These are phyloP conservation scores for Tylopilus rubrobrunneus DNA, from an alignment of 768 basidiomycete genomes.

Conservation along the genomic window DNA sequence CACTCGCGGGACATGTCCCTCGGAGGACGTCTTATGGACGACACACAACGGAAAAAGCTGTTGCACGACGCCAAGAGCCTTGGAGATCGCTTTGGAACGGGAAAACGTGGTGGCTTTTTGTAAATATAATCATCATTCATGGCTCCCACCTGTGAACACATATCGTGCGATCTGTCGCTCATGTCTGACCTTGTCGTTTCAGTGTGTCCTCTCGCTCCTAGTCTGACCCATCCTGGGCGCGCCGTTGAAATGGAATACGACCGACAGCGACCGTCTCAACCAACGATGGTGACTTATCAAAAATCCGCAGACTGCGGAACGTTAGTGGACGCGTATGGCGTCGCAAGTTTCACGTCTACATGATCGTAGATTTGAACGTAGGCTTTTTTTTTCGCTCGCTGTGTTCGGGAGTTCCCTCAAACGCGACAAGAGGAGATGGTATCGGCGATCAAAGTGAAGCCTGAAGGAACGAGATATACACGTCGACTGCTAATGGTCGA, in stretches of 20 bases:
- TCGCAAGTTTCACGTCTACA: slow-evolving; percentile 14
- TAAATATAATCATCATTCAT: slow-evolving; percentile 19
- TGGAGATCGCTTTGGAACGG: slow-evolving; percentile 78
- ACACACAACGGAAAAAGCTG: slow-evolving; percentile 70
- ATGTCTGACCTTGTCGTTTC: too few relatives aligned
- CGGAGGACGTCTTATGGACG: slow-evolving; percentile 87
- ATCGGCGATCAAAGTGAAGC: slow-evolving; percentile 3
- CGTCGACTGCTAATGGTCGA: not conserved
- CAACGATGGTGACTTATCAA: not conserved
- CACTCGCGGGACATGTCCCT: slow-evolving; percentile 86
- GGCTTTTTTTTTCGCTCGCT: not conserved
- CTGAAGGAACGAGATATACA: not conserved
- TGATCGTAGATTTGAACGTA: not conserved
- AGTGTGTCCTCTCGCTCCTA: not conserved
- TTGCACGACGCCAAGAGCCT: slow-evolving; percentile 79
- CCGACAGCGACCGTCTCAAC: not conserved
- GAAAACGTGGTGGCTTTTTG: slow-evolving; percentile 64
- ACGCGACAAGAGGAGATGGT: not conserved
- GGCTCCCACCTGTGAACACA: not conserved
- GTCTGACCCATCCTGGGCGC: too few relatives aligned
- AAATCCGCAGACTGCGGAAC: not conserved
- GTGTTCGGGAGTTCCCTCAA: slow-evolving; percentile 1
- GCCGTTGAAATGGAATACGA: not conserved
- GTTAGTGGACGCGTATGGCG: not conserved
- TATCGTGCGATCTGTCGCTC: not conserved